A percentile compares a stretch with the other conserved stretches of the same genome.
Evolutionary conservation across 108 stramenopile genomes (phyloP).

Genomic region (Pinguiococcus pyrenoidosus): DNA sequence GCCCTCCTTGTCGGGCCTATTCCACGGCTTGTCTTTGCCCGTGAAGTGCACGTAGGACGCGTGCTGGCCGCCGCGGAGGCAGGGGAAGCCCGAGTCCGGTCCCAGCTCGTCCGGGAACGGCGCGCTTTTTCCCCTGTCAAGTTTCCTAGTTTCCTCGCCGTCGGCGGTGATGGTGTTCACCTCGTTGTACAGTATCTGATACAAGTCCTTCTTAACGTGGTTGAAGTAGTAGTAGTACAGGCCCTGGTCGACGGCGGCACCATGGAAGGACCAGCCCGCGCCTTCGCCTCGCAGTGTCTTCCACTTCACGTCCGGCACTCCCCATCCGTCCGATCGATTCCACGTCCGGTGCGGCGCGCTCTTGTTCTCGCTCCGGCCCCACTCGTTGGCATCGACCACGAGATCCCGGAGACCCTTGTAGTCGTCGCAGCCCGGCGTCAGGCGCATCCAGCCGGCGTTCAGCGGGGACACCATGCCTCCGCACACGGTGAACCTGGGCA

Average conservation of each 20-base stretch:
- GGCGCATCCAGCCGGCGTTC: background rate
- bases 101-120: too few relatives aligned
- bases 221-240: too few relatives aligned
- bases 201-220: too few relatives aligned
- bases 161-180: background rate
- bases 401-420: background rate
- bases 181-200: too few relatives aligned
- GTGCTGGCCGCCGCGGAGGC: background rate
- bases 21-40: background rate
- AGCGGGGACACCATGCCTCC: background rate
- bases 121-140: too few relatives aligned
- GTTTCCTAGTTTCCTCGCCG: too few relatives aligned
- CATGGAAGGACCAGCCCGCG: too few relatives aligned
- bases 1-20: background rate
- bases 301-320: too few relatives aligned
- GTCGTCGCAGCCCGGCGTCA: background rate
- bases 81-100: background rate
- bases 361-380: background rate
- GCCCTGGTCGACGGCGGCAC: too few relatives aligned
- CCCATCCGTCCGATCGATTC: background rate
- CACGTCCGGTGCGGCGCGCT: background rate
- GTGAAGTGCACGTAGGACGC: background rate
- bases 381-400: too few relatives aligned
- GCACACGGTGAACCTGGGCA: conserved; percentile 12
- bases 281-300: too few relatives aligned